phyloP scores from a whole-genome alignment of 2,329 filamentous ascomycete genomes.

The Paracoccidioides lutzii region DNA sequence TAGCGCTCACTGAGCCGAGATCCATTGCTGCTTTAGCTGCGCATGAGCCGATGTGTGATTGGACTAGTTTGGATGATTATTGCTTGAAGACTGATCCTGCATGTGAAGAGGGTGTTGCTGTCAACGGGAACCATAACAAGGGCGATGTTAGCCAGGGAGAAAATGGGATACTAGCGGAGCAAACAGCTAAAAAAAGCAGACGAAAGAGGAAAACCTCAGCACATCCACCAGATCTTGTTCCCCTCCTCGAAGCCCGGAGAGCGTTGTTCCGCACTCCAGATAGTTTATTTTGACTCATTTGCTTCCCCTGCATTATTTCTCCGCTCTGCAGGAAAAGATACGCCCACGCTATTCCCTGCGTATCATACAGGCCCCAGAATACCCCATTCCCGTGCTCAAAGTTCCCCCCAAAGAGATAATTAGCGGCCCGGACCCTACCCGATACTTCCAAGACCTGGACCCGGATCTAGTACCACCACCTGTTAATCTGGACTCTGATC shows the following conservation, averaged over 20 bases:
- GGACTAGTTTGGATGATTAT: conserved; percentile 30
- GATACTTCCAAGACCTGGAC: conserved; percentile 1
- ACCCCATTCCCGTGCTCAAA: conserved; percentile 22
- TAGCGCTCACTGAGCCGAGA: conserved; percentile 29
- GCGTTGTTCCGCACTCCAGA: conserved; percentile 25
- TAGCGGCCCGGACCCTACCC: not conserved
- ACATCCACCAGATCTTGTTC: conserved; percentile 22
- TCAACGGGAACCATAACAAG: not conserved
- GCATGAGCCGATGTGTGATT: conserved; percentile 27
- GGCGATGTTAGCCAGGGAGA: conserved; percentile 1
- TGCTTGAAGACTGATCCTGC: conserved; percentile 14
- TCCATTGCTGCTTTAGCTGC: conserved; percentile 23
- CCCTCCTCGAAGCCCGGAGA: conserved; percentile 24
- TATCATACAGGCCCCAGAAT: conserved; percentile 23
- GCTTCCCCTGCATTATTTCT: conserved; percentile 32
- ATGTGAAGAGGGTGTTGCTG: not conserved
- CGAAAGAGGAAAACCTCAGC: conserved; percentile 11
- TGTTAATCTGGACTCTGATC: not conserved
- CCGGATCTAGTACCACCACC: not conserved
- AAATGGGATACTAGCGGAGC: not conserved
- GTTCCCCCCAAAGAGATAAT: conserved; percentile 4
- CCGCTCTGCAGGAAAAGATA: conserved; percentile 29
- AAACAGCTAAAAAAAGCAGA: conserved; percentile 3
- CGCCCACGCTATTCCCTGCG: conserved; percentile 21
- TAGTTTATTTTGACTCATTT: conserved; percentile 31